Base-by-base conservation (phyloP, 2,329 filamentous ascomycete genomes). In the Xylariaceae sp. region DNA sequence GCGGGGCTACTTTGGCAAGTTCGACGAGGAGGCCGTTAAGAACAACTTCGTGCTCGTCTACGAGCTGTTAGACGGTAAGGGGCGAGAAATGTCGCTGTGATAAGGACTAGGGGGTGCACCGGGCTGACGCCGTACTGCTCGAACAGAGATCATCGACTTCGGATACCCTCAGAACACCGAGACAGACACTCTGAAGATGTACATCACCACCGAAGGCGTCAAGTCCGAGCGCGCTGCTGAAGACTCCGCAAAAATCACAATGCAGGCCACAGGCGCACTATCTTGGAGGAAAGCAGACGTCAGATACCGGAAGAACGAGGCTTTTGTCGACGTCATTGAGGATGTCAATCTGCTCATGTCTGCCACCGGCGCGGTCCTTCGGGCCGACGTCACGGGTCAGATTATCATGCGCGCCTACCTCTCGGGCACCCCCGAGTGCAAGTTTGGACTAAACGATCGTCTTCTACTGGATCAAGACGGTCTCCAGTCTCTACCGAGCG, bases 21-120 rank as follows among this genome's bases (percentile, higher is more conserved):
- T 99, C 68, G 94, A 99, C 68, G 94, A 99, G 79, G 94, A 99
- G 75, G 92, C 94, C 51, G 93, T 99, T 64, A 99, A 99, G 86
- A 97, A 97, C 76, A 99, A 99, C 77, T 99, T 99, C 75, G 94
- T 99, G 59, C 79, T 99, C 61, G 91, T 99, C 38, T 99, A 99
- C 73, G 94, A 99, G 79, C 81, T 99, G 51, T 76, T 99, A 50
- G 94, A 99, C 72, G 90, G 90, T 94, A 68, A 57, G 75, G 17
- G 16, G 42, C 3, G 34, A 4, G 34, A 10, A 18, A 1, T 17
- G 5, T 28, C 13, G 11, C 6, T 3, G 14, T 13, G 17, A n/a
- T 19, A 4, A 36, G 4, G 22, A 28, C 22, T 28, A 28, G 22
- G 22, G 22, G 7, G 22, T 46, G 43, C n/a, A 19, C 10, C n/a